Evolutionary conservation across 2,329 filamentous ascomycete species (phyloP).

Genomic region (Gaeumannomyces tritici): DNA sequence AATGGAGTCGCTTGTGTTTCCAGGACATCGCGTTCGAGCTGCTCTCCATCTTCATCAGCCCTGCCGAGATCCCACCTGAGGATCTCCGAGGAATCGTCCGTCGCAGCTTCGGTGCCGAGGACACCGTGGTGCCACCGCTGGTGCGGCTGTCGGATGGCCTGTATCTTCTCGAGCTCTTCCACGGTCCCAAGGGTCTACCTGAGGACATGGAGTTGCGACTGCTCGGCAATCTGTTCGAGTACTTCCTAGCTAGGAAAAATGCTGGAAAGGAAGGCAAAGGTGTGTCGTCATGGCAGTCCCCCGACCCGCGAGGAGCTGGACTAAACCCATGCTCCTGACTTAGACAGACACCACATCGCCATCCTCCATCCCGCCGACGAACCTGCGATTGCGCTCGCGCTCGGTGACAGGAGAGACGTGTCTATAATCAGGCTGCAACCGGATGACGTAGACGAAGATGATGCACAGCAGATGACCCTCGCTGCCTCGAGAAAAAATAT

Average conservation of each 20-base stretch:
- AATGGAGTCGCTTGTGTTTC: not conserved
- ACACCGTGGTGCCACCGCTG: not conserved
- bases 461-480: not conserved
- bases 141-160: not conserved
- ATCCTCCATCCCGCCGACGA: not conserved
- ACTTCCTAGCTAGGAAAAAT: not conserved
- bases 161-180: not conserved
- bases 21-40: not conserved
- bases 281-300: not conserved
- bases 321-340: not conserved
- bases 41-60: not conserved
- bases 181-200: not conserved
- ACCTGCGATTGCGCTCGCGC: not conserved
- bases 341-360: not conserved
- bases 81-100: not conserved
- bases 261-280: not conserved
- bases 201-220: not conserved
- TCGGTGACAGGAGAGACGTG: not conserved
- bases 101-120: not conserved
- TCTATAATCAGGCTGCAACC: not conserved
- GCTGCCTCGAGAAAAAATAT: not conserved
- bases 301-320: not conserved
- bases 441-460: not conserved
- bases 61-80: not conserved
- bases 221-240: not conserved